Evolutionary conservation across 805 yeast species (phyloP), one percentile per base, ranked within the genome.

Genomic region (Monosporozyma unispora): DNA sequence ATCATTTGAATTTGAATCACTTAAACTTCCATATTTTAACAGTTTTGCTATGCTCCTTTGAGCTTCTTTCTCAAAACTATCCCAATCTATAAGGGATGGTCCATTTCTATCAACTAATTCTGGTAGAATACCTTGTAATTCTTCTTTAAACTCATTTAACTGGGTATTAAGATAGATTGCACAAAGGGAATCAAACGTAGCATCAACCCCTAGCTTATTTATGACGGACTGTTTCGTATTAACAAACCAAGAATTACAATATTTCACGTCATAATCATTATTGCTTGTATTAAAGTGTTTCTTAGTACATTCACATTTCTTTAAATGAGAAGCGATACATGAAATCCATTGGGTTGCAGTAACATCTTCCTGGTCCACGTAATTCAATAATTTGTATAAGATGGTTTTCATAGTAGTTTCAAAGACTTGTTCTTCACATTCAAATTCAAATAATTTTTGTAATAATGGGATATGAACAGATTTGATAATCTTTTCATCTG

Each of bases 341-440:
- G 31, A 22, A 21, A 47, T 31, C 43, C 44, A 39, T 33, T 28
- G 27, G 10, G 12, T 18, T 6, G 33, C 40, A 2, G 41, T 8
- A 31, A 33, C 38, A 14, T 14, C 18, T 3, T 40, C 31, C n/a
- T 47, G 39, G 21, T 39, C 25, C 12, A 47, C 31, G 23, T 40
- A 47, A 22, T 40, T 47, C 3, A 47, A 12, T 3, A 23, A 12
- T 14, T 27, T 33, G 7, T 19, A 27, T 33, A 42, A 48, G 3
- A 48, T 18, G 25, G 46, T 35, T 27, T 44, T 43, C 33, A 33
- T n/a, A 22, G 46, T 28, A 8, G 50, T 38, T 22, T 43, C 50
- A 16, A 47, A 47, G n/a, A 88, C 64, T 2, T 70, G 76, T 12
- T 81, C 84, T 56, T 80, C 85, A 33, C 69, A 59, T 39, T 63